Percentiles rank a stretch among this genome's conserved stretches.
Conservation (phyloP, 2,329 filamentous ascomycete genomes). For the Didymella pinodella region DNA sequence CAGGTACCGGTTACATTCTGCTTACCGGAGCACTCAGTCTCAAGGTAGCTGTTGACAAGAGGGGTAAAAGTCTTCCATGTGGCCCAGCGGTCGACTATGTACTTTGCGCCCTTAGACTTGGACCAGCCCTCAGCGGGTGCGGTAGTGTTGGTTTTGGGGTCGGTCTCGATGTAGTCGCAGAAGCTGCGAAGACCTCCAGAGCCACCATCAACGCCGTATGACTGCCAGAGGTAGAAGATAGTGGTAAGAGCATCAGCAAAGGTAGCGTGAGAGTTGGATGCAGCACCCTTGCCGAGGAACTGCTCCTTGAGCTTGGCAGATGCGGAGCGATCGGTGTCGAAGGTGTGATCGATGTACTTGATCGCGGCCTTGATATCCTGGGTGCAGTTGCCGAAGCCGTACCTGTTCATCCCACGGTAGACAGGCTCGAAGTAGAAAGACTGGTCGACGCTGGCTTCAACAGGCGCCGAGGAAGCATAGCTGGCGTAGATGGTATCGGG, state of each 20-base stretch:
- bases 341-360: slow-evolving; percentile 58
- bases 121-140: slow-evolving; percentile 55
- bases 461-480: slow-evolving; percentile 50
- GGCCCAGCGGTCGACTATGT: slow-evolving; percentile 54
- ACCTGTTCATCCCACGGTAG: slow-evolving; percentile 55
- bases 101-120: slow-evolving; percentile 51
- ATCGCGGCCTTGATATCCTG: slow-evolving; percentile 59
- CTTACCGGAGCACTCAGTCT: slow-evolving; percentile 53
- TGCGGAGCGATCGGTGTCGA: slow-evolving; percentile 45
- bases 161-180: slow-evolving; percentile 58
- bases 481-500: slow-evolving; percentile 50
- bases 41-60: slow-evolving; percentile 51
- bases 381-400: slow-evolving; percentile 58
- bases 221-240: slow-evolving; percentile 56
- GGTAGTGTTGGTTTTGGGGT: slow-evolving; percentile 47
- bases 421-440: slow-evolving; percentile 61
- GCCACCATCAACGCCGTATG: slow-evolving; percentile 53
- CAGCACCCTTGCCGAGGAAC: slow-evolving; percentile 59
- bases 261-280: slow-evolving; percentile 56
- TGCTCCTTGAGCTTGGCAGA: slow-evolving; percentile 56
- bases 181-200: slow-evolving; percentile 49
- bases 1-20: slow-evolving; percentile 44
- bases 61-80: slow-evolving; percentile 50
- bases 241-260: slow-evolving; percentile 56
- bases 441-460: slow-evolving; percentile 60